A percentile compares a stretch with the other conserved stretches of the same genome.
Conservation (phyloP, 768 basidiomycete genomes). For the Rhizopogon rudus region DNA sequence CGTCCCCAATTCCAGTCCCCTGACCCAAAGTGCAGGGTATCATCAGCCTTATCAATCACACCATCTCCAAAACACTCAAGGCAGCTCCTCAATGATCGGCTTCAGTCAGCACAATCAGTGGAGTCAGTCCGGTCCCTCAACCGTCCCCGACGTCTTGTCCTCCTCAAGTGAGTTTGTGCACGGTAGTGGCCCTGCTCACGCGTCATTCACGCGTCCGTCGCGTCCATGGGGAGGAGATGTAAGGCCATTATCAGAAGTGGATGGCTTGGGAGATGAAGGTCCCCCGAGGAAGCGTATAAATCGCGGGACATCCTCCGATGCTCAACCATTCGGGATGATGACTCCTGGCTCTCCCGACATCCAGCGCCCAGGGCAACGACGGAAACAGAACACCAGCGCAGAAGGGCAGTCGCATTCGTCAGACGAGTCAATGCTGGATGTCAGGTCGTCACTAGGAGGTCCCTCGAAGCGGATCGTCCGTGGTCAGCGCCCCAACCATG, state of each 20-base stretch:
- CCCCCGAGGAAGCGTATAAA: conserved; percentile 72
- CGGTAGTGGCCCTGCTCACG: conserved; percentile 37
- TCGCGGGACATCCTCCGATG: conserved; percentile 38
- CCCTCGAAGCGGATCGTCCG: conserved; percentile 52
- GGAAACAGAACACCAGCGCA: conserved; percentile 30
- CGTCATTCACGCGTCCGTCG: conserved; percentile 45
- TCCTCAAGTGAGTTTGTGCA: conserved; percentile 55
- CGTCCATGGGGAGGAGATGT: conserved; percentile 29
- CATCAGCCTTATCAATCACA: conserved; percentile 34
- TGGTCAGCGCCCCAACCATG: conserved; percentile 32
- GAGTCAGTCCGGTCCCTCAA: conserved; percentile 28
- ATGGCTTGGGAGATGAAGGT: conserved; percentile 43
- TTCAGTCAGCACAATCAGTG: conserved; percentile 33
- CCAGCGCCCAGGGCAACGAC: conserved; percentile 45
- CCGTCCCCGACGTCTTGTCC: conserved; percentile 48
- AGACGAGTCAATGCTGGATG: conserved; percentile 62
- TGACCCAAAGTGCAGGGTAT: conserved; percentile 34
- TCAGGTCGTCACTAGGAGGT: conserved; percentile 34
- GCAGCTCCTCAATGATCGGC: conserved; percentile 38
- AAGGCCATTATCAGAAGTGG: conserved; percentile 33
- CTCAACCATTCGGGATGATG: conserved; percentile 16
- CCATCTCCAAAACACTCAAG: conserved; percentile 32
- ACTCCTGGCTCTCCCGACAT: conserved; percentile 56
- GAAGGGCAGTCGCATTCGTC: conserved; percentile 55
- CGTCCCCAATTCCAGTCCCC: conserved; percentile 74